Evolutionary conservation across 495 filamentous ascomycete genomes (phyloP).

Genomic region (Filosporella fistucella): DNA sequence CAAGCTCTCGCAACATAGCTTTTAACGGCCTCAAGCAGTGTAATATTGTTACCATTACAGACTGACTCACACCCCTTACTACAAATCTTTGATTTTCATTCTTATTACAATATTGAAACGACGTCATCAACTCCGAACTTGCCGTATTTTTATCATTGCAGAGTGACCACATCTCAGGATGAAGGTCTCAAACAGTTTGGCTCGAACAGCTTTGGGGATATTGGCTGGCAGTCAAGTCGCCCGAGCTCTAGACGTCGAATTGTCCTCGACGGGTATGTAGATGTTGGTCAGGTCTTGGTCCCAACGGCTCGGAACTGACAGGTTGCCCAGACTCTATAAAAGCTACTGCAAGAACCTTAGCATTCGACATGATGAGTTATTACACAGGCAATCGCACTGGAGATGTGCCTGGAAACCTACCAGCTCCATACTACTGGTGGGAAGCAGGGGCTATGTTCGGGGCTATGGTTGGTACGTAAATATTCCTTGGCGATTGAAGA

Average conservation of each 20-base stretch:
- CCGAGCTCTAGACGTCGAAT: slow-evolving; percentile 17
- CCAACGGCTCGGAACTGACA: background rate
- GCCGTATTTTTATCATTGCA: too few relatives aligned
- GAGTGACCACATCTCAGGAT: slow-evolving; percentile 16
- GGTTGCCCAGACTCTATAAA: slow-evolving; percentile 50
- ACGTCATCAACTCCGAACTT: too few relatives aligned
- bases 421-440: slow-evolving; percentile 72
- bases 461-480: slow-evolving; percentile 39
- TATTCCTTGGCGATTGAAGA: background rate
- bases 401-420: slow-evolving; percentile 54
- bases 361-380: slow-evolving; percentile 58
- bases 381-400: slow-evolving; percentile 71
- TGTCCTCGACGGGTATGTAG: slow-evolving; percentile 17
- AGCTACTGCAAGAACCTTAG: slow-evolving; percentile 53
- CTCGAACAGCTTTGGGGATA: slow-evolving; percentile 3
- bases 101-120: too few relatives aligned
- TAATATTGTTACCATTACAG: too few relatives aligned
- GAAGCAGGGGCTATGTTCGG: slow-evolving; percentile 75
- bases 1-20: too few relatives aligned
- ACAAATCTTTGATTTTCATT: too few relatives aligned
- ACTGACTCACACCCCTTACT: too few relatives aligned
- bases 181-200: slow-evolving; percentile 3
- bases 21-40: too few relatives aligned
- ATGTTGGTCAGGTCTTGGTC: background rate
- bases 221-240: slow-evolving; percentile 11